Evolutionary conservation across 2,329 filamentous ascomycete genomes (phyloP), one percentile per base, ranked within the genome.

Genomic region (Nemania diffusa): DNA sequence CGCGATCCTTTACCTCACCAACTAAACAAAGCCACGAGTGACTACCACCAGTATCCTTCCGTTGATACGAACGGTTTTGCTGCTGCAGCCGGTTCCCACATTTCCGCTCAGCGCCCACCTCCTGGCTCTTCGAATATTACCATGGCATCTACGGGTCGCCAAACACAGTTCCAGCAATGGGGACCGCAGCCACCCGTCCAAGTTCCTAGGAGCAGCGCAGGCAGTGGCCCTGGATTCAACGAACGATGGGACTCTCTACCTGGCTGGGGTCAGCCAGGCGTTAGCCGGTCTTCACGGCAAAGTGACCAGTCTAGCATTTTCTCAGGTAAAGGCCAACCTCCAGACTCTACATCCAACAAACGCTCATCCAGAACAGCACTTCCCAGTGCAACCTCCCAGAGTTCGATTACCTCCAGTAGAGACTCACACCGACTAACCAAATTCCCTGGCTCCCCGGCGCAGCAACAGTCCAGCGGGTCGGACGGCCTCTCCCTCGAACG

Each of bases 21-120:
- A 75, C 82, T 97, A 61, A 94, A 93, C 79, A 94, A 93, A 81
- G 85, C 84, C 71, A 88, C 88, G 56, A 83, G 83, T 73, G 94
- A 97, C 79, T 97, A 90, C 77, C 93, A 97, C 81, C 95, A 97
- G 76, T 97, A 97, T 78, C 93, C 94, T 48, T 87, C 87, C 59
- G 89, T 92, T 78, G 90, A 91, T 72, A 82, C 87, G 32, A 80
- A 85, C 57, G 77, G 82, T 44, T 76, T 82, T 62, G 80, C 83
- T 48, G 80, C 82, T 67, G 81, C 83, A 65, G 84, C 83, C 87
- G 83, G 83, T 65, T 83, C 86, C 44, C 88, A 91, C 74, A 83
- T 86, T 50, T 86, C 87, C 8, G 88, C 88, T 11, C 85, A 88
- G 64, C 85, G 90, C 69, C 88, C 87, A 42, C 87, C 86, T 69